phyloP scores from a whole-genome alignment of 2,329 filamentous ascomycete genomes.

The Emericellopsis atlantica region DNA sequence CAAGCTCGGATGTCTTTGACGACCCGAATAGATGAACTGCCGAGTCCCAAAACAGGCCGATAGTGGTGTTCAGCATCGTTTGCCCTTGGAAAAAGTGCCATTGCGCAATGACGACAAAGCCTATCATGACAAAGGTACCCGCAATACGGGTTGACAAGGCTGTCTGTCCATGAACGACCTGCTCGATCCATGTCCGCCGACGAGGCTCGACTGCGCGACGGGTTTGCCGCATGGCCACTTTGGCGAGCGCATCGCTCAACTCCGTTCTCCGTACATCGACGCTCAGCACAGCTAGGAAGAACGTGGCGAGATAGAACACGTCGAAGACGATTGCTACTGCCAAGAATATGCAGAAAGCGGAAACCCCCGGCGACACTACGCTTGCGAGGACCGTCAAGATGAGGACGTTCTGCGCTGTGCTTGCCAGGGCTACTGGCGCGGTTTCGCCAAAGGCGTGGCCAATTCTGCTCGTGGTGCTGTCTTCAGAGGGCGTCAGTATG shows the following conservation, averaged over 20 bases:
- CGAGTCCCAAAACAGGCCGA: constrained; percentile 2
- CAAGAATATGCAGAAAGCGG: constrained; percentile 65
- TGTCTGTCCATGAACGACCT: constrained; percentile 49
- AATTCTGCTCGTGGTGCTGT: constrained; percentile 56
- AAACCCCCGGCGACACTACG: constrained; percentile 56
- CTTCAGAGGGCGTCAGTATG: constrained; percentile 56
- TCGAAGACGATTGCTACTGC: constrained; percentile 66
- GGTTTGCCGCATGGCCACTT: constrained; percentile 26
- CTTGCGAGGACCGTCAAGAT: constrained; percentile 54
- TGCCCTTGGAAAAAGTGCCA: constrained; percentile 64
- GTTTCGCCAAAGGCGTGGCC: constrained; percentile 64
- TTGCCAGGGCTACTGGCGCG: constrained; percentile 54
- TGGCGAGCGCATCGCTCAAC: constrained; percentile 58
- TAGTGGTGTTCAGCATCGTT: constrained; percentile 19
- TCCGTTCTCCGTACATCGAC: constrained; percentile 68
- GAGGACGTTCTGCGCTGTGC: constrained; percentile 55
- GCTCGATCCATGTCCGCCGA: constrained; percentile 38
- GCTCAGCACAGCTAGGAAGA: constrained; percentile 68
- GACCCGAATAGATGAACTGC: constrained; percentile 11
- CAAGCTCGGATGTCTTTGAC: constrained; percentile 27
- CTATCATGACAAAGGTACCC: constrained; percentile 59
- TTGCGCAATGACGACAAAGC: constrained; percentile 61
- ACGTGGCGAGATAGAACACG: constrained; percentile 66
- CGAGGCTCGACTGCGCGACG: constrained; percentile 1
- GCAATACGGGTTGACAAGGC: constrained; percentile 63